Evolutionary conservation across 1,139 yeast species (phyloP).

Genomic region (Suhomyces chickasaworum): DNA sequence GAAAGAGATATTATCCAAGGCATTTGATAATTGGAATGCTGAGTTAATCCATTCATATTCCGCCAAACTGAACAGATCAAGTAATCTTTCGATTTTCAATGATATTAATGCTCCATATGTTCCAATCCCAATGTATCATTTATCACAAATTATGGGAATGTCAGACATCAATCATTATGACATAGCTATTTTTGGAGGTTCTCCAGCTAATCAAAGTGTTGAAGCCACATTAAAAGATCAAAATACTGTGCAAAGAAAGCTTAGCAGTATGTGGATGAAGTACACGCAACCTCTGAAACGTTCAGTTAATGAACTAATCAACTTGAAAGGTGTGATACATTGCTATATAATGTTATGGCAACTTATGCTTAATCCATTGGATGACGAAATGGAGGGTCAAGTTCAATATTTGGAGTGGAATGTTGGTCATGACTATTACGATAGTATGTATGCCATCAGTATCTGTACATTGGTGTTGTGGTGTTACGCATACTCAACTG

Average conservation of each 20-base stretch:
- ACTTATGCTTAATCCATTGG: constrained; percentile 51
- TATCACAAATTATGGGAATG: constrained; percentile 70
- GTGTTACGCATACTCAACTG: constrained; percentile 45
- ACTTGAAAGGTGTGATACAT: constrained; percentile 55
- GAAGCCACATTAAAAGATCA: constrained; percentile 59
- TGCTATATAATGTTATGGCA: constrained; percentile 66
- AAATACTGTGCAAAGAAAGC: constrained; percentile 52
- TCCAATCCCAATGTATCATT: constrained; percentile 52
- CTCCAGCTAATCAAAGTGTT: constrained; percentile 81
- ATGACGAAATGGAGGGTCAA: constrained; percentile 21
- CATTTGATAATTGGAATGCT: constrained; percentile 26
- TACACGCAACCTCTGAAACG: constrained; percentile 19
- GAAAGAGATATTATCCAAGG: constrained; percentile 25
- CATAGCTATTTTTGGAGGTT: constrained; percentile 77
- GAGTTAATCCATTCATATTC: constrained; percentile 19
- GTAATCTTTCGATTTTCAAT: constrained; percentile 17
- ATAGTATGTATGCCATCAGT: constrained; percentile 46
- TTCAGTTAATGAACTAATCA: constrained; percentile 32
- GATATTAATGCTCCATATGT: constrained; percentile 20
- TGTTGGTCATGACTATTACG: constrained; percentile 36
- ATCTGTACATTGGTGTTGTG: constrained; percentile 51
- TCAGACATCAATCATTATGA: constrained; percentile 72
- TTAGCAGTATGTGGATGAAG: constrained; percentile 50
- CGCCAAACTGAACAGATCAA: constrained; percentile 11
- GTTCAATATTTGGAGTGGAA: constrained; percentile 31